phyloP scores from a whole-genome alignment of 2,329 filamentous ascomycete genomes.

The Hymenoscyphus repandus region DNA sequence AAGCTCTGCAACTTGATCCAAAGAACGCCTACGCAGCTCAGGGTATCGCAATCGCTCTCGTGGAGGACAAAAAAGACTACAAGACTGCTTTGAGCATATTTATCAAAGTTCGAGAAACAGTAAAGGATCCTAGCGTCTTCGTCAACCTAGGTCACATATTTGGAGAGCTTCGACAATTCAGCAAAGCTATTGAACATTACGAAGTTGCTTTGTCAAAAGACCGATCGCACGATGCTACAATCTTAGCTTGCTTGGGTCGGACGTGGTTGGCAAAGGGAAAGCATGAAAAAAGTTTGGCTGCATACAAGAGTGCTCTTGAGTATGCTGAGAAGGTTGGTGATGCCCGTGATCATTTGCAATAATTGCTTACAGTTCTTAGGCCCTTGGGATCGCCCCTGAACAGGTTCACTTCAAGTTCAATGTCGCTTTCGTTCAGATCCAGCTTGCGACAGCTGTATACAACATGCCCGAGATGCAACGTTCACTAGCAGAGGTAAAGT shows the following conservation, averaged over 20 bases:
- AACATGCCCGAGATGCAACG: conserved; percentile 69
- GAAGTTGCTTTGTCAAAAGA: conserved; percentile 68
- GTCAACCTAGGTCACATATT: conserved; percentile 94
- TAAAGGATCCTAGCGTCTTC: conserved; percentile 83
- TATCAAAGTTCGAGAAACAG: conserved; percentile 81
- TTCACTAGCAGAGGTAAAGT: conserved; percentile 73
- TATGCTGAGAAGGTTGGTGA: conserved; percentile 56
- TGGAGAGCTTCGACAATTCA: conserved; percentile 82
- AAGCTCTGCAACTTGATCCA: conserved; percentile 88
- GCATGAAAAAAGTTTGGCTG: conserved; percentile 55
- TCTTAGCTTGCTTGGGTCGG: conserved; percentile 65
- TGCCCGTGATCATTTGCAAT: background rate
- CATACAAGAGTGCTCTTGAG: conserved; percentile 58
- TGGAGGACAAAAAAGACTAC: conserved; percentile 91
- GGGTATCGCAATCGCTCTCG: conserved; percentile 87
- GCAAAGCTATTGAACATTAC: conserved; percentile 91
- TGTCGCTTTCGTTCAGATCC: conserved; percentile 94
- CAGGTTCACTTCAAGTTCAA: conserved; percentile 95
- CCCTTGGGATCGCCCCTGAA: conserved; percentile 71
- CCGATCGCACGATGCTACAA: conserved; percentile 56
- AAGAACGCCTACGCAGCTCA: conserved; percentile 96
- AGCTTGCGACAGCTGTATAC: conserved; percentile 79
- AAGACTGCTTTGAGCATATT: conserved; percentile 80
- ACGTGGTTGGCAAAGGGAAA: conserved; percentile 65
- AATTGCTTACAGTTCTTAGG: conserved; percentile 40